Base-by-base conservation (phyloP, 2,329 filamentous ascomycete species). In the Epichloe typhina region DNA sequence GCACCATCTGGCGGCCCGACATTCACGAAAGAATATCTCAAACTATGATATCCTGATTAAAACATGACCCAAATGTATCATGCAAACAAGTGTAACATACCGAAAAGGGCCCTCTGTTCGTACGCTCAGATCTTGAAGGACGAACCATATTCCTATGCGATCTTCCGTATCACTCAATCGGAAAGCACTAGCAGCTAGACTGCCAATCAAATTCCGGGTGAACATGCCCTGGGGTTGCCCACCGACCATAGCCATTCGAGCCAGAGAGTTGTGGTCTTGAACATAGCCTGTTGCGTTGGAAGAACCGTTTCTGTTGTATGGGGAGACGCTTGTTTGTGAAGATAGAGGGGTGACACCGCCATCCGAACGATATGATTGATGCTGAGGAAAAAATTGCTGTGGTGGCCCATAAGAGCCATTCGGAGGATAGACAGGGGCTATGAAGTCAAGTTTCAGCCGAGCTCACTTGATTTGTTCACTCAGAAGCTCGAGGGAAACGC, bases 81-180 rank as follows among this genome's bases (percentile, higher is more conserved):
- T 26, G 7, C 15, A 44, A 17, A 26, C 6, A 17, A 46, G 46
- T 36, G 46, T 39, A 13, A 53, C 67, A 61, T 75, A 94, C 88
- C 91, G 79, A 67, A 97, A 98, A 53, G 75, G 79, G 11, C 93
- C 93, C 66, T 97, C 93, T 0, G 89, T 95, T 44, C 93, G 80
- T 35, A 98, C 91, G 60, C 89, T 95, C 42, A 98, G 73, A 69
- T 98, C 93, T 65, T 96, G 91, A 49, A 97, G 73, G 44, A 98
- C 86, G 61, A 98, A 98, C 91, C 91, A 98, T 56, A 95, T 89
- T 2, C 91, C 91, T 47, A 87, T 81, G 64, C 88, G 86, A 56
- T 88, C 84, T 15, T 86, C 73, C 0, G 82, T 79, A 58, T 97
- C 90, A 2, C 80, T 83, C 49, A 97, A 75, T 35, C 84, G 81